Conservation (phyloP, 2,329 filamentous ascomycete species). For the Ilyonectria destructans region DNA sequence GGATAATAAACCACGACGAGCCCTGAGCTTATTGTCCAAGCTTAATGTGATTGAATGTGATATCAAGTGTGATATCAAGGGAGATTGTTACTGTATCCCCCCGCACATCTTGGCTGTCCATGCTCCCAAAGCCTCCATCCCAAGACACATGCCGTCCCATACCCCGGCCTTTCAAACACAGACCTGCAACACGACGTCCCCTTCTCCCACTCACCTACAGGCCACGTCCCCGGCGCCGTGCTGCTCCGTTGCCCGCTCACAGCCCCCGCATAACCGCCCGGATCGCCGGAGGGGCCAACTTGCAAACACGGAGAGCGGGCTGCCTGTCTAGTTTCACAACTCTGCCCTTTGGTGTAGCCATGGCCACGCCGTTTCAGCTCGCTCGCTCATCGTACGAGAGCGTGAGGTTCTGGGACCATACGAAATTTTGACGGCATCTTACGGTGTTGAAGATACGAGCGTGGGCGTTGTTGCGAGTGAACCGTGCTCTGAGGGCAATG, state of each 20-base stretch:
- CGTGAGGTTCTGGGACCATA: slow-evolving; percentile 38
- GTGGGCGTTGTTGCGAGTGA: background rate
- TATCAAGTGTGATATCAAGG: slow-evolving; percentile 14
- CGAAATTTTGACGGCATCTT: slow-evolving; percentile 15
- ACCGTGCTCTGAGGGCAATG: slow-evolving; percentile 20
- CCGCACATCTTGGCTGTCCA: background rate
- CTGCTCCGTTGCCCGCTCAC: background rate
- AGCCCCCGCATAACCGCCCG: slow-evolving; percentile 6
- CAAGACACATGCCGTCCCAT: slow-evolving; percentile 24
- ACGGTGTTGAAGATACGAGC: background rate
- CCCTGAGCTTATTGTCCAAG: slow-evolving; percentile 7
- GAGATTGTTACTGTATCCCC: slow-evolving; percentile 2
- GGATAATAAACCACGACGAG: background rate
- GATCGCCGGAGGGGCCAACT: slow-evolving; percentile 5
- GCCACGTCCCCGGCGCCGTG: background rate
- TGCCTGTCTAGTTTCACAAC: slow-evolving; percentile 28
- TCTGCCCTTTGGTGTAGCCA: slow-evolving; percentile 3
- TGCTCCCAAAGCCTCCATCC: background rate
- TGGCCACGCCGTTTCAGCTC: slow-evolving; percentile 35
- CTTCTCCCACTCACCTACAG: background rate
- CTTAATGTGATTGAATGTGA: slow-evolving; percentile 11
- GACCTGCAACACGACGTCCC: slow-evolving; percentile 25
- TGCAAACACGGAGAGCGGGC: background rate
- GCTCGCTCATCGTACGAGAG: slow-evolving; percentile 39
- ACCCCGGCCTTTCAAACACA: slow-evolving; percentile 29